phyloP scores from a whole-genome alignment of 2,329 filamentous ascomycete species.

The Graphiopsis chlorocephala region DNA sequence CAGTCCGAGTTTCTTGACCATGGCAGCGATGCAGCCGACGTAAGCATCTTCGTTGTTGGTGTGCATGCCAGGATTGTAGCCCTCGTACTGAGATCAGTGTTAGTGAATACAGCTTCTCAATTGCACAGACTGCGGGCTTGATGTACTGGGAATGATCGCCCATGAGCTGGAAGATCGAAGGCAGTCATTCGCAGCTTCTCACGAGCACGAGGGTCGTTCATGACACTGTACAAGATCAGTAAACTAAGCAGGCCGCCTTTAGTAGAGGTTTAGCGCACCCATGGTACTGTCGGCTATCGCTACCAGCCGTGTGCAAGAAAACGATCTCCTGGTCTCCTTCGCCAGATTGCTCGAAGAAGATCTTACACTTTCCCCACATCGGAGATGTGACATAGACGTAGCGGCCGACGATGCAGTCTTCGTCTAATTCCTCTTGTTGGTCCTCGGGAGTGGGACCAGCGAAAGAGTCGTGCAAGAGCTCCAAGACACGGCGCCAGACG shows the following conservation, averaged over 20 bases:
- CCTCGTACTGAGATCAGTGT: slow-evolving; percentile 1
- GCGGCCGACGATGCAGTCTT: slow-evolving; percentile 47
- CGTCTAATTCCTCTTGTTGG: slow-evolving; percentile 36
- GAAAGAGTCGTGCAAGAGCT: slow-evolving; percentile 48
- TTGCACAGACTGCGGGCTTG: too few species aligned
- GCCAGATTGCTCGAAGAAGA: slow-evolving; percentile 51
- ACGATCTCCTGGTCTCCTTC: slow-evolving; percentile 47
- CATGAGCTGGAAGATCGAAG: slow-evolving; percentile 51
- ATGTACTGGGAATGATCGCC: slow-evolving; percentile 44
- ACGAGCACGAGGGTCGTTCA: slow-evolving; percentile 49
- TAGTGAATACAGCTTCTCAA: neutral
- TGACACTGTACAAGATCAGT: slow-evolving; percentile 32
- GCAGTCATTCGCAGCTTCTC: slow-evolving; percentile 50
- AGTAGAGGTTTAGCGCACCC: slow-evolving; percentile 27
- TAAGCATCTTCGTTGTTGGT: slow-evolving; percentile 50
- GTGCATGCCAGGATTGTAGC: slow-evolving; percentile 40
- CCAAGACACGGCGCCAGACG: slow-evolving; percentile 49
- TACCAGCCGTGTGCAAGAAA: slow-evolving; percentile 39
- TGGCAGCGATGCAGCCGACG: slow-evolving; percentile 45
- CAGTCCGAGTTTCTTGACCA: slow-evolving; percentile 45
- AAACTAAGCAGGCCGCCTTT: neutral
- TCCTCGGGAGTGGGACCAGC: slow-evolving; percentile 45
- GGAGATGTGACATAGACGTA: slow-evolving; percentile 48
- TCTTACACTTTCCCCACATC: slow-evolving; percentile 48
- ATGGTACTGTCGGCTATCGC: slow-evolving; percentile 50